Evolutionary conservation across 306 rosid species (phyloP).

Genomic region (Calophaca sinica): DNA sequence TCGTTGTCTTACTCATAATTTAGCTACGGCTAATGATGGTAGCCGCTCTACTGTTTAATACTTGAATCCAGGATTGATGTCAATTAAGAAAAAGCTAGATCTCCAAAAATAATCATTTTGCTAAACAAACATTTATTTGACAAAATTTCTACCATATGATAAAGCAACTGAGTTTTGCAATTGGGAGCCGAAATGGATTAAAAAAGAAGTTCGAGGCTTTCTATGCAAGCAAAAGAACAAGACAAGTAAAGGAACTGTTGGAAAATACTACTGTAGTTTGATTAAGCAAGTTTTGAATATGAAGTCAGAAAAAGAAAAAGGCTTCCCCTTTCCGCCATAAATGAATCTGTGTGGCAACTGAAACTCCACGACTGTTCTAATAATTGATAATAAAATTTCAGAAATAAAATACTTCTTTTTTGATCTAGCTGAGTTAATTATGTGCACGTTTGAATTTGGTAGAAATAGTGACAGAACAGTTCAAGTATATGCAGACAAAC

Average conservation of each 20-base stretch:
- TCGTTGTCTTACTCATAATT: constrained; percentile 27
- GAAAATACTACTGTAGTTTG: background rate
- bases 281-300: background rate
- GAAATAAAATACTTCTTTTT: background rate
- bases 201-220: background rate
- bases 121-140: background rate
- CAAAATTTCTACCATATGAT: constrained; percentile 11
- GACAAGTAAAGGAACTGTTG: background rate
- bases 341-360: constrained; percentile 41
- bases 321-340: constrained; percentile 17
- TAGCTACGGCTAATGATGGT: constrained; percentile 28
- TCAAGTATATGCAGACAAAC: constrained; percentile 11
- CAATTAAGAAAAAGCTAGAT: constrained; percentile 18
- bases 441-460: constrained; percentile 32
- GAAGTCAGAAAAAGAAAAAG: constrained; percentile 13
- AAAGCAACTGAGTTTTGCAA: constrained; percentile 22
- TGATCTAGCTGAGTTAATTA: background rate
- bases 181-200: background rate
- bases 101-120: constrained; percentile 35
- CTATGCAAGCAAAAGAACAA: background rate
- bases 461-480: background rate
- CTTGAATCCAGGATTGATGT: background rate
- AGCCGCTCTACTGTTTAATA: constrained; percentile 9
- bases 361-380: constrained; percentile 44
- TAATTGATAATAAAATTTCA: constrained; percentile 3